Evolutionary conservation across 345 rosid species (phyloP), one percentile per base, ranked within the genome.

Genomic region (Gynandropsis gynandra): DNA sequence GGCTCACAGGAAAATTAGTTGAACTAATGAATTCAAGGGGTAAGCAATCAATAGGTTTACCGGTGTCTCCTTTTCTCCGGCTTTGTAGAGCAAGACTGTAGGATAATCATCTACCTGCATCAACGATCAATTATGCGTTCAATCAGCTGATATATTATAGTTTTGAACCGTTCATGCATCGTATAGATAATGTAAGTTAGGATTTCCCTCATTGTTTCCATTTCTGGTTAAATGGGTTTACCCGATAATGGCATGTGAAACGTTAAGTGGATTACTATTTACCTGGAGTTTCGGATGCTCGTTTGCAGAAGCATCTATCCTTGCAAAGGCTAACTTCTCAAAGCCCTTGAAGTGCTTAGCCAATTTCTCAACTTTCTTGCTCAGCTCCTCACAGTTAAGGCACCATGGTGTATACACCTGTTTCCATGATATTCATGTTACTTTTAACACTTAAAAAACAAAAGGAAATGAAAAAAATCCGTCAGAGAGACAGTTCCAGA

Each of bases 321-420:
- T 89, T 15, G 84, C 94, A 53, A 89, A 62, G 47, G 80, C 76
- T 31, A 81, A 58, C 66, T 54, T 74, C 43, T 69, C 79, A 52
- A 74, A 50, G 56, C 78, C 82, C 69, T 81, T 89, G 66, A 86
- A 89, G 78, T 89, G 94, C 76, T 83, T 86, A 37, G 90, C 88
- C 74, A 89, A 54, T 72, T 78, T 89, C 72, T 78, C 83, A 0
- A 86, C 50, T 66, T 86, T 81, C 77, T 86, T 83, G 67, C 80
- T 80, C 20, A 76, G 58, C 2, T 84, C 68, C 61, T 86, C 88
- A 34, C 94, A 86, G 47, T 68, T 72, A 62, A 72, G 56, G 75
- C 90, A 86, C 95, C 95, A 89, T n/a, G 96, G 88, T 5, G 85
- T 76, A 54, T 80, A 62, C n/a, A 89, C 80, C 89, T 86, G 59